A percentile compares a stretch with the other conserved stretches of the same genome.
phyloP scores from a whole-genome alignment of 2,329 filamentous ascomycete genomes.

The Alternaria conjuncta region DNA sequence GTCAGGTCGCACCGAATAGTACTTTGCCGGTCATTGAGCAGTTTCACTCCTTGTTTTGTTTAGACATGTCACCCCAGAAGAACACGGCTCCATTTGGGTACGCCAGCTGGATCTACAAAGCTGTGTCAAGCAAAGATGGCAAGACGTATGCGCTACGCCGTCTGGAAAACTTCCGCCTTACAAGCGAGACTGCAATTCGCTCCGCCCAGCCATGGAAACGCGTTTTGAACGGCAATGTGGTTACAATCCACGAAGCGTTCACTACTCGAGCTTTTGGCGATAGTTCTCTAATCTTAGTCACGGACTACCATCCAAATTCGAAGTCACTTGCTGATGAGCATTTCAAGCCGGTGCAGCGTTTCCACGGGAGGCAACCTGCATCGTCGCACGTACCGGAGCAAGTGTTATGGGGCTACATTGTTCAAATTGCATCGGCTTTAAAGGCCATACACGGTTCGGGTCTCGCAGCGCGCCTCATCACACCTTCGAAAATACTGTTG shows the following conservation, averaged over 20 bases:
- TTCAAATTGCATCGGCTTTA: slow-evolving; percentile 87
- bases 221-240: slow-evolving; percentile 79
- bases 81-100: slow-evolving; percentile 83
- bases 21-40: slow-evolving; percentile 80
- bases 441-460: slow-evolving; percentile 82
- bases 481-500: slow-evolving; percentile 85
- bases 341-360: slow-evolving; percentile 56
- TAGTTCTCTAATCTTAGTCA: slow-evolving; percentile 91
- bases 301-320: slow-evolving; percentile 89
- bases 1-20: slow-evolving; percentile 82
- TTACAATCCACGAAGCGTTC: slow-evolving; percentile 89
- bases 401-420: slow-evolving; percentile 87
- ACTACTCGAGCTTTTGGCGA: slow-evolving; percentile 93
- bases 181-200: slow-evolving; percentile 86
- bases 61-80: slow-evolving; percentile 82
- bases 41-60: slow-evolving; percentile 89
- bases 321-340: slow-evolving; percentile 89
- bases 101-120: slow-evolving; percentile 94
- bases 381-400: slow-evolving; percentile 65
- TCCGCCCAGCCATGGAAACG: slow-evolving; percentile 89
- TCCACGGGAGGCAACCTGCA: slow-evolving; percentile 45
- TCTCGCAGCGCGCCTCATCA: slow-evolving; percentile 84
- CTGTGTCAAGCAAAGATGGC: slow-evolving; percentile 85
- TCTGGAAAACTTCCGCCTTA: slow-evolving; percentile 86
- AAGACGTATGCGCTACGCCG: slow-evolving; percentile 86